Percentiles rank a stretch among this genome's conserved stretches.
Evolutionary conservation across 352 stramenopile genomes (phyloP).

Genomic region (Peronospora farinosa): DNA sequence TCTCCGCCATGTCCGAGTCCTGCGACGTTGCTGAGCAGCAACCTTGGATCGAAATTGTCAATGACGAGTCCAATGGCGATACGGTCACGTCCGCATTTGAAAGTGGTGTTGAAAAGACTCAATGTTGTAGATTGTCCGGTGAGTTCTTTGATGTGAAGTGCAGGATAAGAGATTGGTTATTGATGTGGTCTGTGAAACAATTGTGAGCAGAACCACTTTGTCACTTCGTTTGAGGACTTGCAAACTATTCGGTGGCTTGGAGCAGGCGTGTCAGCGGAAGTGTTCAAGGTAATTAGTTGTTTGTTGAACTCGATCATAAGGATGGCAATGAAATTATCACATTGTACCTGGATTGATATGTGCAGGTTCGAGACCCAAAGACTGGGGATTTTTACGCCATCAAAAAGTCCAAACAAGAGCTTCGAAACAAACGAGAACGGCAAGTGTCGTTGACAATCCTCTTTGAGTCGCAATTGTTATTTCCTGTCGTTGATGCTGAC

Average conservation of each 20-base stretch:
- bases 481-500: background rate
- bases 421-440: constrained; percentile 71
- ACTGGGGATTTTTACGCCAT: constrained; percentile 47
- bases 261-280: constrained; percentile 60
- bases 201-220: constrained; percentile 22
- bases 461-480: background rate
- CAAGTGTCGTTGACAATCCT: background rate
- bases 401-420: constrained; percentile 75
- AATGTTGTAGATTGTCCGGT: constrained; percentile 22
- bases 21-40: constrained; percentile 31
- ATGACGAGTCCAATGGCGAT: constrained; percentile 30
- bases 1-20: constrained; percentile 37
- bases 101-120: constrained; percentile 27
- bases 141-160: background rate
- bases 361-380: constrained; percentile 36
- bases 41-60: constrained; percentile 34
- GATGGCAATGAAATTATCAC: constrained; percentile 6
- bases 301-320: background rate
- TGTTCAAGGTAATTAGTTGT: constrained; percentile 44
- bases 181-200: constrained; percentile 2
- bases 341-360: background rate
- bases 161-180: background rate
- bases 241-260: constrained; percentile 59
- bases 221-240: constrained; percentile 43
- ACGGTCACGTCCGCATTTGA: constrained; percentile 16